Base-by-base conservation (phyloP, 1,284 basidiomycete species). In the Earliella scabrosa region DNA sequence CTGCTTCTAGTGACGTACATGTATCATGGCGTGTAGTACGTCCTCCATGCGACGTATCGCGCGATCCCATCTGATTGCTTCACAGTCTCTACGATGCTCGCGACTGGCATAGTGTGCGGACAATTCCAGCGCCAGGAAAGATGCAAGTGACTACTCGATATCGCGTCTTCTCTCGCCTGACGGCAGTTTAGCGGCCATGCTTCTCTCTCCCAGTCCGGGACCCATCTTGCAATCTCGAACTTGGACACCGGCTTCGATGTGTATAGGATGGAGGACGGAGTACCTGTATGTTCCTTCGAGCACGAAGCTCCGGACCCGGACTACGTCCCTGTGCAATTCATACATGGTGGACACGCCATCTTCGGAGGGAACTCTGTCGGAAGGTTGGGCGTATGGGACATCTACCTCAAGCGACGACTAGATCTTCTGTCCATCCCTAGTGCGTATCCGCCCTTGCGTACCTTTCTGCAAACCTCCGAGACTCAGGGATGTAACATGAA, bases 211-310 rank as follows among this genome's bases (percentile, higher is more conserved):
- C n/a, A 34, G 2, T 14, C 20, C 14, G 45, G 45, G 5, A 23
- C 21, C 5, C 20, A 34, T 24, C n/a, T n/a, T n/a, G n/a, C n/a
- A n/a, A n/a, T n/a, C n/a, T n/a, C n/a, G n/a, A n/a, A n/a, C n/a
- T n/a, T n/a, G n/a, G n/a, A n/a, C n/a, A n/a, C n/a, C n/a, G 45
- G 45, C 2, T 47, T 47, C 21, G 45, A 47, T 24, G 34, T 47
- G 13, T 47, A 21, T 14, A 29, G 20, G 13, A 35, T 35, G 20
- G 29, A 47, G 11, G 26, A 18, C 3, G 32, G 11, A 9, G 31
- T 20, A 23, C 45, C 34, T 1, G 23, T 47, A 1, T 4, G 27
- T 11, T 34, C 32, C 3, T 47, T 35, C 13, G 45, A 36, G 32
- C 45, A 47, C 23, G 45, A 47, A 2, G 20, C 26, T 16, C 20